phyloP scores from a whole-genome alignment of 495 filamentous ascomycete species.

The Bombardia bombarda region DNA sequence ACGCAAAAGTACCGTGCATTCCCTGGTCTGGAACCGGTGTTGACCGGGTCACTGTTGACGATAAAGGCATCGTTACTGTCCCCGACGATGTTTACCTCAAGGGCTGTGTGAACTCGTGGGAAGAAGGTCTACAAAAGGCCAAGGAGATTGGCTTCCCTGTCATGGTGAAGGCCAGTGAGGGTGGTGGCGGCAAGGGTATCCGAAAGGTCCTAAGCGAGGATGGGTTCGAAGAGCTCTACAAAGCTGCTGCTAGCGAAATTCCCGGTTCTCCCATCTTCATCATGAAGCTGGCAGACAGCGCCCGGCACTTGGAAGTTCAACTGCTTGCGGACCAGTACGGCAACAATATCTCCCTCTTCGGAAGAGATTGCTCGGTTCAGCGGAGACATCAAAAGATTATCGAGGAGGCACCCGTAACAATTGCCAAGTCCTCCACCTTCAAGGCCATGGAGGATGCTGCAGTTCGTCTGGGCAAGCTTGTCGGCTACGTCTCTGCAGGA shows the following conservation, averaged over 20 bases:
- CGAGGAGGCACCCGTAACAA: conserved; percentile 95
- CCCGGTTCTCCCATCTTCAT: conserved; percentile 99
- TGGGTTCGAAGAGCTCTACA: conserved; percentile 77
- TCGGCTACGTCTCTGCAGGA: conserved; percentile 97
- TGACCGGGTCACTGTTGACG: conserved; percentile 66
- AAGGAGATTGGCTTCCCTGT: conserved; percentile 92
- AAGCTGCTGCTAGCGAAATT: conserved; percentile 93
- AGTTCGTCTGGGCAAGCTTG: conserved; percentile 84
- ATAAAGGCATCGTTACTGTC: conserved; percentile 85
- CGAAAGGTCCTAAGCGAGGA: conserved; percentile 87
- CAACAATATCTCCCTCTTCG: conserved; percentile 98
- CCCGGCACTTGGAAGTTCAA: conserved; percentile 95
- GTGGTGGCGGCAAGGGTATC: conserved; percentile 98
- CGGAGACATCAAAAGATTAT: conserved; percentile 99
- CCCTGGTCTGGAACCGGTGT: conserved; percentile 97
- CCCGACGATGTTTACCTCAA: conserved; percentile 77
- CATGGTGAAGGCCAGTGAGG: conserved; percentile 99
- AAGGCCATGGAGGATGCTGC: conserved; percentile 94
- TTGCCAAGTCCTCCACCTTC: conserved; percentile 84
- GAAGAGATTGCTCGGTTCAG: conserved; percentile 98
- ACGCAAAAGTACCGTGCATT: conserved; percentile 94
- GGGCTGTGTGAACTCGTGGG: conserved; percentile 78
- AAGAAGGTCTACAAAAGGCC: conserved; percentile 84
- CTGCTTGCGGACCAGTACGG: conserved; percentile 97
- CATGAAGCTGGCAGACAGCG: conserved; percentile 98